Conservation (phyloP, 768 basidiomycete genomes). For the Pisolithus albus region DNA sequence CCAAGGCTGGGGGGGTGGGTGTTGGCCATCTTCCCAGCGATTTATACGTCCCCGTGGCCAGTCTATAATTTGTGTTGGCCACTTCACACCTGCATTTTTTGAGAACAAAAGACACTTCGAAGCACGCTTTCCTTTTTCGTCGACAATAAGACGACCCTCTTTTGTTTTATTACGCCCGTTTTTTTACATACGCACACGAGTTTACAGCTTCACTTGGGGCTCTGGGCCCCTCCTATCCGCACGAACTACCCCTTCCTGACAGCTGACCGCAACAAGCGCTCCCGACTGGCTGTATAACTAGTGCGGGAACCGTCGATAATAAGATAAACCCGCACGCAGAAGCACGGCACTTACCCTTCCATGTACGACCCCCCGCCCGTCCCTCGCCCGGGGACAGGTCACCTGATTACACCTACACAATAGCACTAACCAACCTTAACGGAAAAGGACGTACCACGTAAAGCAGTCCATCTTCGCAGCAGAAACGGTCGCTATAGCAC, state of each 20-base stretch:
- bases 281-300: slow-evolving; percentile 69
- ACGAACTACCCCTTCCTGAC: slow-evolving; percentile 76
- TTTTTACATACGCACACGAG: neutral
- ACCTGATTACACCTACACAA: slow-evolving; percentile 38
- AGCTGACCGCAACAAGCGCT: slow-evolving; percentile 62
- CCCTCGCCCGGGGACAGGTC: slow-evolving; percentile 52
- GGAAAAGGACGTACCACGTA: slow-evolving; percentile 50
- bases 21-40: neutral
- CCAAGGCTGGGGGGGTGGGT: neutral
- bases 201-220: slow-evolving; percentile 31
- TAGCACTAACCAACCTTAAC: neutral
- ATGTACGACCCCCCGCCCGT: slow-evolving; percentile 62
- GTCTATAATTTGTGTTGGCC: slow-evolving; percentile 3
- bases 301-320: slow-evolving; percentile 1
- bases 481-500: slow-evolving; percentile 53
- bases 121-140: slow-evolving; percentile 20
- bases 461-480: slow-evolving; percentile 76
- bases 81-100: slow-evolving; percentile 4
- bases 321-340: neutral
- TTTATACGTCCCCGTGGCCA: slow-evolving; percentile 20
- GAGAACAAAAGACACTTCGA: slow-evolving; percentile 27
- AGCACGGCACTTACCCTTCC: slow-evolving; percentile 50
- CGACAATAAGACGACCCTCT: slow-evolving; percentile 21
- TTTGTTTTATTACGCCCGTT: slow-evolving; percentile 12
- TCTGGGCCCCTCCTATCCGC: slow-evolving; percentile 44